Evolutionary conservation across 116 monocot genomes (phyloP).

Genomic region (Papilionanthe hybrid): DNA sequence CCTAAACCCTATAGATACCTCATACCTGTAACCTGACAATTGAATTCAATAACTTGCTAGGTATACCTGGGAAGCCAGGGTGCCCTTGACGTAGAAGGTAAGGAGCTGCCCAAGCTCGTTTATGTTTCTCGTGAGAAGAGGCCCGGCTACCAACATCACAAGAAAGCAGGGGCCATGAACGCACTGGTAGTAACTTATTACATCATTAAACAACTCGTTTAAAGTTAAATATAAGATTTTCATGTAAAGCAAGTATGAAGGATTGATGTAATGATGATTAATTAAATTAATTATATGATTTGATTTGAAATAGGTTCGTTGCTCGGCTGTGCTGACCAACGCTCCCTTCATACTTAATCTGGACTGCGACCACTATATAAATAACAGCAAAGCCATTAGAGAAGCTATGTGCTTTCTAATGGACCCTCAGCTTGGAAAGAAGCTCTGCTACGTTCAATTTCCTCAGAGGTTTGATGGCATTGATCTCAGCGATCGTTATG

Average conservation of each 20-base stretch:
- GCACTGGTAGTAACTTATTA: constrained; percentile 39
- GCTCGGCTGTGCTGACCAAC: constrained; percentile 91
- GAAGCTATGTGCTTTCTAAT: constrained; percentile 97
- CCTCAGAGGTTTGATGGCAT: constrained; percentile 95
- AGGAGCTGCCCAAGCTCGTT: constrained; percentile 68
- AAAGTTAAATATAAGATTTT: no score
- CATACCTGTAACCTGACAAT: no score
- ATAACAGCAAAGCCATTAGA: constrained; percentile 83
- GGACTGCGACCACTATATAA: constrained; percentile 96
- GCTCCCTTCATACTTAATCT: constrained; percentile 87
- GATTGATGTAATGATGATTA: no score
- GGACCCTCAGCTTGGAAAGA: constrained; percentile 95
- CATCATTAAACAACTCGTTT: not conserved
- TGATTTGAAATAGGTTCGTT: constrained; percentile 42
- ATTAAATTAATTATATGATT: no score
- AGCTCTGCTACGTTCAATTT: constrained; percentile 94
- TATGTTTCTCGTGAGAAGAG: constrained; percentile 93
- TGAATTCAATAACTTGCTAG: constrained; percentile 14
- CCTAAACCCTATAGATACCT: no score
- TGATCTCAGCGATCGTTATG: constrained; percentile 76
- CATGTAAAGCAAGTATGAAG: no score
- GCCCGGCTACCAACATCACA: constrained; percentile 88
- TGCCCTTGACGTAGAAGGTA: constrained; percentile 76
- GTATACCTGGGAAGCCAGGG: constrained; percentile 82
- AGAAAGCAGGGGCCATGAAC: constrained; percentile 97